Evolutionary conservation across 176 grass and related monocot genomes (phyloP).

Genomic region (Phoenix roebelenii): DNA sequence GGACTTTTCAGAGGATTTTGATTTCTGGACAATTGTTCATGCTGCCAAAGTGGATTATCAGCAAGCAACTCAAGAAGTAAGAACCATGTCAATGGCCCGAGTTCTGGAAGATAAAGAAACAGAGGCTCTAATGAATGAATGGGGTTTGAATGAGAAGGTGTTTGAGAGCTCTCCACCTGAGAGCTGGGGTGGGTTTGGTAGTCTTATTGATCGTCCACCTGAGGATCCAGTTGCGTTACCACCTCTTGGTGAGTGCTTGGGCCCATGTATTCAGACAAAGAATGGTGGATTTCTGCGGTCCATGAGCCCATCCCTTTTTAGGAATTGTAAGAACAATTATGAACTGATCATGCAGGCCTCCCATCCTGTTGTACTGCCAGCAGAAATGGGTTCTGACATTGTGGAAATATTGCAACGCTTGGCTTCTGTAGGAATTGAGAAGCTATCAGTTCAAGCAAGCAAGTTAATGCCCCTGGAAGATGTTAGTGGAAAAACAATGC

Average conservation of each 20-base stretch:
- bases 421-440: slow-evolving; percentile 83
- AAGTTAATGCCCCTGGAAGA: slow-evolving; percentile 97
- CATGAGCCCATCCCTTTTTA: slow-evolving; percentile 65
- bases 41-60: slow-evolving; percentile 65
- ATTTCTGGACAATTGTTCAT: slow-evolving; percentile 52
- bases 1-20: slow-evolving; percentile 41
- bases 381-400: slow-evolving; percentile 91
- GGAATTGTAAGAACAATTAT: slow-evolving; percentile 69
- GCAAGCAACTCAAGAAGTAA: slow-evolving; percentile 24
- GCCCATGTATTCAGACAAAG: slow-evolving; percentile 80
- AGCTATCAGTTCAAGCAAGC: slow-evolving; percentile 76
- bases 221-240: slow-evolving; percentile 49
- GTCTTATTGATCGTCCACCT: slow-evolving; percentile 52
- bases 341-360: slow-evolving; percentile 90
- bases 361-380: slow-evolving; percentile 69
- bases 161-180: slow-evolving; percentile 70
- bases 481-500: slow-evolving; percentile 78
- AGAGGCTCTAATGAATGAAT: slow-evolving; percentile 80
- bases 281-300: slow-evolving; percentile 81
- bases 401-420: slow-evolving; percentile 85
- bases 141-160: slow-evolving; percentile 54
- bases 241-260: slow-evolving; percentile 56
- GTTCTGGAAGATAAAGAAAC: slow-evolving; percentile 76
- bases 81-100: slow-evolving; percentile 42
- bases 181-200: slow-evolving; percentile 56